These are phyloP conservation scores for Pleurotus salmoneostramineus DNA, from an alignment of 768 basidiomycete species.

Conservation along the genomic window DNA sequence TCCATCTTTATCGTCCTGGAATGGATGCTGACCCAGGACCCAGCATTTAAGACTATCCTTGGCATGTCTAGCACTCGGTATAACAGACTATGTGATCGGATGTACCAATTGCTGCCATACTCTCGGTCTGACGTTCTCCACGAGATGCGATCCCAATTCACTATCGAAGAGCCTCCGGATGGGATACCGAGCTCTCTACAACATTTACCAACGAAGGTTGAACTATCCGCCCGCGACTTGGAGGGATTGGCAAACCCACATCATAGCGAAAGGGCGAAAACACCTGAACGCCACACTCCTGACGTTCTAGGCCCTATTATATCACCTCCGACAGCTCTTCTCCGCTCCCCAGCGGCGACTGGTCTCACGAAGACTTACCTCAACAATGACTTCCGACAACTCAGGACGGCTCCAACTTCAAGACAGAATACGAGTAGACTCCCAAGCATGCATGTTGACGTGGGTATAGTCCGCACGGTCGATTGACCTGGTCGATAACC, in stretches of 20 bases:
- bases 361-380: slow-evolving; percentile 80
- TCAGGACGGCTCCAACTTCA: slow-evolving; percentile 62
- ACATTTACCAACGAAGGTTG: slow-evolving; percentile 27
- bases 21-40: slow-evolving; percentile 49
- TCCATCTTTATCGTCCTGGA: slow-evolving; percentile 41
- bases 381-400: slow-evolving; percentile 78
- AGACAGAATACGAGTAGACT: slow-evolving; percentile 83
- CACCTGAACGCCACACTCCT: slow-evolving; percentile 44
- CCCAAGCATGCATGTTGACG: slow-evolving; percentile 76
- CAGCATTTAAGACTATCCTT: slow-evolving; percentile 41
- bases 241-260: slow-evolving; percentile 42
- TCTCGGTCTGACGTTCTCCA: slow-evolving; percentile 8
- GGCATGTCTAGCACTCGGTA: slow-evolving; percentile 47
- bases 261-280: slow-evolving; percentile 36
- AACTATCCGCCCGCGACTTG: slow-evolving; percentile 43
- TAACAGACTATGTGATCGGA: slow-evolving; percentile 38
- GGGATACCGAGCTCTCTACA: neutral
- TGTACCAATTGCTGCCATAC: slow-evolving; percentile 22
- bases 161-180: slow-evolving; percentile 31
- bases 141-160: slow-evolving; percentile 23
- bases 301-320: slow-evolving; percentile 51
- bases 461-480: slow-evolving; percentile 31
- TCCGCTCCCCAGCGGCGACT: slow-evolving; percentile 69
- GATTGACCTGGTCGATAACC: slow-evolving; percentile 14
- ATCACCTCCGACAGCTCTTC: slow-evolving; percentile 65